Base-by-base conservation (phyloP, 768 basidiomycete species). In the Lentinula lateritia region DNA sequence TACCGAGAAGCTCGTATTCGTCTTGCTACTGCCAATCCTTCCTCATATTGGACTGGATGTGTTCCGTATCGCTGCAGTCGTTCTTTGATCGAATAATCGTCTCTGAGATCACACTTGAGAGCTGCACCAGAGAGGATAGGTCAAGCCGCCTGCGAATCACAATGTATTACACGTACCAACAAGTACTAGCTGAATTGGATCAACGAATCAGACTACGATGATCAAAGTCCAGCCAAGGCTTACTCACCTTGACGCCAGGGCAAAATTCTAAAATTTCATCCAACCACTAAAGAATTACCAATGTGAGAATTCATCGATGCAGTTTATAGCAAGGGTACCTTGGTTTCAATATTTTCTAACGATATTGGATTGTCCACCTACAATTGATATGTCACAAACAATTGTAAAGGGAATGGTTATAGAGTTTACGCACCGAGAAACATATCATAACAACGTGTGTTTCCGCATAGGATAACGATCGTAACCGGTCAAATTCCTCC, bases 381-480 rank as follows among this genome's bases (percentile, higher is more conserved):
- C 7, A 15, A 16, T 32, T 5, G 16, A 7, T 34, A 50, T 61
- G 36, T 60, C 39, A 28, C 61, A 39, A 20, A 70, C 63, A 39
- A 69, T 60, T 63, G 16, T 32, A 36, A 41, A 61, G 16, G 28
- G 15, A 10, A 46, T 16, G 32, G 5, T 35, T 45, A 35, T 3
- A 43, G 32, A 48, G 46, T 35, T 32, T 16, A 50, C 46, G 20
- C 64, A 93, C 93, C 41, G 95, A 96, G 73, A 97, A 98, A 74
- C 96, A 98, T 28, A 98, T 79, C 90, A 98, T 91, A 64, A 98
- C 83, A 62, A 98, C 90, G 75, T 98, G 92, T 0, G 96, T 97
- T 73, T 98, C 96, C 8, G 96, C 92, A 72, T 98, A 98, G 41
- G 91, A 93, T n/a, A 98, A 76, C 10, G 95, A 96, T 52, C 96